phyloP scores from a whole-genome alignment of 257 asterid genomes.

The Gentiana macrophylla region DNA sequence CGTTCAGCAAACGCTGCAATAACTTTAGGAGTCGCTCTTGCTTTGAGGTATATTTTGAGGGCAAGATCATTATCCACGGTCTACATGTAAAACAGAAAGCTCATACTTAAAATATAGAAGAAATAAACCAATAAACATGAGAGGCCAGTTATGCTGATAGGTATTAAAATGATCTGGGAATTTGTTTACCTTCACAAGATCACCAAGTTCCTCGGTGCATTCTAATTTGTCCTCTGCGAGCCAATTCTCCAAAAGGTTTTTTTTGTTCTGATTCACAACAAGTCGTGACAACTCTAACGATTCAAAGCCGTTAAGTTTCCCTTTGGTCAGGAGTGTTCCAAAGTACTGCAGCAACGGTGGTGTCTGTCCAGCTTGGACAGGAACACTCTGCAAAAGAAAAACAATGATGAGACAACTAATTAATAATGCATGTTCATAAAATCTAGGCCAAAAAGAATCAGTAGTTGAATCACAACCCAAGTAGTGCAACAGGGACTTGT shows the following conservation, averaged over 20 bases:
- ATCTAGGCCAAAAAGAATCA: neutral
- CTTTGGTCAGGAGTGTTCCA: slow-evolving; percentile 89
- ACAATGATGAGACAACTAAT: neutral
- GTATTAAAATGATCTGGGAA: neutral
- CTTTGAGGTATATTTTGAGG: slow-evolving; percentile 90
- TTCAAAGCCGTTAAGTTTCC: slow-evolving; percentile 93
- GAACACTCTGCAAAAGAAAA: slow-evolving; percentile 68
- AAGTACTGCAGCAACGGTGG: slow-evolving; percentile 97
- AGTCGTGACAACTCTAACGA: slow-evolving; percentile 94
- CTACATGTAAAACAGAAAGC: slow-evolving; percentile 28
- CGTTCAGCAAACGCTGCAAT: slow-evolving; percentile 99
- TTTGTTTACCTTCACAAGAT: slow-evolving; percentile 79
- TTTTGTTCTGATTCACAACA: slow-evolving; percentile 95
- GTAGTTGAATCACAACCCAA: neutral
- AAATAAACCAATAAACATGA: neutral
- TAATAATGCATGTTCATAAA: neutral
- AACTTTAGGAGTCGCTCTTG: slow-evolving; percentile 98
- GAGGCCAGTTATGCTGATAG: neutral
- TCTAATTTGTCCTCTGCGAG: slow-evolving; percentile 98
- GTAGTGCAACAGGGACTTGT: too few species aligned
- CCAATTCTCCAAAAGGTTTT: slow-evolving; percentile 96
- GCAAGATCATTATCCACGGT: slow-evolving; percentile 99
- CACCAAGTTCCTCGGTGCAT: slow-evolving; percentile 99
- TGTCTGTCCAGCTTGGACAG: slow-evolving; percentile 99
- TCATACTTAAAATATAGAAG: slow-evolving; percentile 3